Conservation (phyloP, 495 filamentous ascomycete genomes). For the Wilcoxina mikolae region DNA sequence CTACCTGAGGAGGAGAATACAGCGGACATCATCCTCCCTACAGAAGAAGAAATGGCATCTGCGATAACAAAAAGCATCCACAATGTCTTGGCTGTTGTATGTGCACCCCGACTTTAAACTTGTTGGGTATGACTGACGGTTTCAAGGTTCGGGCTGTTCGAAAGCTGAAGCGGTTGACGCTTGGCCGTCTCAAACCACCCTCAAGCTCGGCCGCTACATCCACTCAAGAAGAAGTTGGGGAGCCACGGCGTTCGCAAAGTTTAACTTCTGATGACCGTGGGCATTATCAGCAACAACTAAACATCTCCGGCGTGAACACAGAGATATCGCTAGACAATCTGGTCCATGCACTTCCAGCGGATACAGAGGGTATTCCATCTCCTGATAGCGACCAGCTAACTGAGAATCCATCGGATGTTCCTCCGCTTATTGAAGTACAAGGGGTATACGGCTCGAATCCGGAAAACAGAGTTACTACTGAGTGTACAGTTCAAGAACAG, state of each 20-base stretch:
- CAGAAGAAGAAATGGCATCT: conserved; percentile 71
- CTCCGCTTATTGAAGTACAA: no score
- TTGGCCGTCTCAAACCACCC: background rate
- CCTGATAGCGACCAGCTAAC: no score
- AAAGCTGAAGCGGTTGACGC: conserved; percentile 55
- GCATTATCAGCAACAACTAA: conserved; percentile 23
- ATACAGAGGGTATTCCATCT: no score
- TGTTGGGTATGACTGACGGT: no score
- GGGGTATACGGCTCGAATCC: no score
- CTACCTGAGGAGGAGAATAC: conserved; percentile 78
- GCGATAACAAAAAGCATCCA: conserved; percentile 83
- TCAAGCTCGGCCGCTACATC: background rate
- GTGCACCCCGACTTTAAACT: no score
- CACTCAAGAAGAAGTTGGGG: conserved; percentile 7
- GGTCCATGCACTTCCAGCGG: conserved; percentile 15
- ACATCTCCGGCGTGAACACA: conserved; percentile 11
- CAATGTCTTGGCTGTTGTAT: conserved; percentile 71
- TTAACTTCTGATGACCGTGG: conserved; percentile 30
- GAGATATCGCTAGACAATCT: conserved; percentile 18
- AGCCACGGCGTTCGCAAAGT: conserved; percentile 30
- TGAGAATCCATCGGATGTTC: no score
- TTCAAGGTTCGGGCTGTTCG: conserved; percentile 84
- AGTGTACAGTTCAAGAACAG: no score
- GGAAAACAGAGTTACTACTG: no score
- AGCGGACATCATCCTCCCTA: conserved; percentile 60